Base-by-base conservation (phyloP, 441 rosid genomes). In the Gossypium lobatum region DNA sequence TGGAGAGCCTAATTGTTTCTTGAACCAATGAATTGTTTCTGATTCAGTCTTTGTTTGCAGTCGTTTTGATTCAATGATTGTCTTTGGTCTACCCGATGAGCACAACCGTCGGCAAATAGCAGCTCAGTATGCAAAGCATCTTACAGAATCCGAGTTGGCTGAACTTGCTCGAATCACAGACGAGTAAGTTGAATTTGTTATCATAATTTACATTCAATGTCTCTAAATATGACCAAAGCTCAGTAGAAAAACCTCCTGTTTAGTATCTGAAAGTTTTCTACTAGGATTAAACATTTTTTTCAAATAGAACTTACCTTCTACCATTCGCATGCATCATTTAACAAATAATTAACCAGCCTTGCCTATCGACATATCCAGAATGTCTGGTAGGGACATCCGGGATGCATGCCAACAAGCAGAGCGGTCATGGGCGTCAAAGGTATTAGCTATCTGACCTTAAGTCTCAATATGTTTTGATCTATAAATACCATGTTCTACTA, bases 361-460 rank as follows among this genome's bases (percentile, higher is more conserved):
- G 64, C 54, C 28, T 6, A 62, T 64, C 64, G 18, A 71, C 65
- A 10, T 42, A 25, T 64, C 71, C 88, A 93, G 95, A 75, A 89
- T 95, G 96, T 93, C 98, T 31, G 97, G 96, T 64, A 86, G 99
- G 82, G 98, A 91, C 81, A 92, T 91, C 1, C 78, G 92, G 78
- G 97, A 93, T 74, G 88, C 84, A 64, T 93, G 98, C 77, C 97
- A 91, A 83, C 97, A 88, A 80, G 97, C 98, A 46, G 99, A 95
- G 85, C 83, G 99, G n/a, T 77, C 85, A 31, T 90, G 99, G 98
- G 99, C 98, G 63, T 91, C 98, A 23, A 93, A 93, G 96, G 99
- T 87, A 77, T 64, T 61, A 6, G 10, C 28, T 13, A 14, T 23
- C 8, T 4, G 14, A 13, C 11, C 64, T 20, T 46, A 17, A 16